A percentile compares a stretch with the other conserved stretches of the same genome.
These are phyloP conservation scores for Eremomyces bilateralis DNA, from an alignment of 495 filamentous ascomycete genomes.

Conservation along the genomic window DNA sequence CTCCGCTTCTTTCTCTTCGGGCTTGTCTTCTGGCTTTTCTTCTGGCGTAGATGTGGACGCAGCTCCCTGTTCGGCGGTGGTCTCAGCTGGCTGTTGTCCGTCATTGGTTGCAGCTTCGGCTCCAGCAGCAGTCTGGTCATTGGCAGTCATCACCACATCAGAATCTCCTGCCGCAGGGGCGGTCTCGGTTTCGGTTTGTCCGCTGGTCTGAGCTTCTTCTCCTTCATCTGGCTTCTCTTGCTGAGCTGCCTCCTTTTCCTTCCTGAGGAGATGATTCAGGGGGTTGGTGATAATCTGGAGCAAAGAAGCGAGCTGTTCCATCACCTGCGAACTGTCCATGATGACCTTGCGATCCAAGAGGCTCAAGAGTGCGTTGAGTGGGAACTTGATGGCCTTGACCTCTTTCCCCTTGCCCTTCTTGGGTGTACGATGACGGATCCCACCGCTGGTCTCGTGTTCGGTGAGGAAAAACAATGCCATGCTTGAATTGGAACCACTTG, in stretches of 20 bases:
- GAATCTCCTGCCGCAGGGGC: neutral
- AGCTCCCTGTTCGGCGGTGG: constrained; percentile 5
- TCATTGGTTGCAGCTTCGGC: constrained; percentile 4
- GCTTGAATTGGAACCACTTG: constrained; percentile 50
- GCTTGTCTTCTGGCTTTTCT: constrained; percentile 6
- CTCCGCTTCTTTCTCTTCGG: constrained; percentile 11
- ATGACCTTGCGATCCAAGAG: constrained; percentile 79
- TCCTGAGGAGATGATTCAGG: constrained; percentile 57
- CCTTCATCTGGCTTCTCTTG: constrained; percentile 24
- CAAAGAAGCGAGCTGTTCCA: constrained; percentile 77
- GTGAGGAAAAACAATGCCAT: constrained; percentile 86
- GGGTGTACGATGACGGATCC: constrained; percentile 51
- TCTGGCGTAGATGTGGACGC: constrained; percentile 10
- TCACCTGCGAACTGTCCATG: constrained; percentile 84
- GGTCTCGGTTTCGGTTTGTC: neutral
- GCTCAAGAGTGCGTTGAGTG: constrained; percentile 71
- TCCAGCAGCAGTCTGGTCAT: constrained; percentile 1
- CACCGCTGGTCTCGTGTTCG: constrained; percentile 61
- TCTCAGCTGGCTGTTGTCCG: constrained; percentile 16
- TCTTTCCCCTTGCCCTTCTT: constrained; percentile 67
- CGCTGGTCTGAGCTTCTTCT: neutral
- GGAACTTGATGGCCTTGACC: constrained; percentile 62
- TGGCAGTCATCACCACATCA: constrained; percentile 9
- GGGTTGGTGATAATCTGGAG: constrained; percentile 77
- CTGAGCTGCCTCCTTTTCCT: constrained; percentile 47